Evolutionary conservation across 805 yeast species (phyloP), one percentile per base, ranked within the genome.

Genomic region (Scheffersomyces ergatensis): DNA sequence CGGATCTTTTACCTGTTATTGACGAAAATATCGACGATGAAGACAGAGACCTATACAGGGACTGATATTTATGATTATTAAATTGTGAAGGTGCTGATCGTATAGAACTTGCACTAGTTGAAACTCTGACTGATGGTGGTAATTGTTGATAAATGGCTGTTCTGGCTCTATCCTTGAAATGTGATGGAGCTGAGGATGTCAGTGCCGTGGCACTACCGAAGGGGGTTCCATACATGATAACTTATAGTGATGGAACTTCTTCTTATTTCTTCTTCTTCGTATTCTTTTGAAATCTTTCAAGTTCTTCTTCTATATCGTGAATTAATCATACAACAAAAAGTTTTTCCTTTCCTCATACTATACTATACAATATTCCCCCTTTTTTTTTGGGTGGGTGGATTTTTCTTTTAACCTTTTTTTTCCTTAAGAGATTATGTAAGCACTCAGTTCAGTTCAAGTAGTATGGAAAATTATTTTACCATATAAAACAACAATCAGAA

Each of bases 71-170:
- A 30, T 24, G 43, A 36, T 45, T 43, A 36, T 45, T 44, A 37
- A 54, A 50, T 39, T 57, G 62, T 14, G 67, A 53, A 1, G 75
- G 72, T 1, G 74, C 73, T 17, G 73, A 66, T 40, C 71, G 65
- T 38, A 69, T 58, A 11, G 70, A 58, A 3, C 60, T 42, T 5
- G 65, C 67, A 4, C 62, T 45, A 7, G 60, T 47, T 19, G 50
- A 47, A 6, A 53, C 46, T 3, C 40, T 45, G 40, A 48, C 58
- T 35, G 51, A 54, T 5, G 60, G 60, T 5, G 70, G 70, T 21
- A 70, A 57, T 46, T 66, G 72, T 44, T 65, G 70, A 44, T 66
- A 70, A 46, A 70, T 70, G 47, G 71, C 73, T 49, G 58, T 65
- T 51, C 75, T 57, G 30, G 75, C 75, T 25, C 57, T 55, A 34